Conservation (phyloP, 495 filamentous ascomycete genomes). For the Pyrenula massariospora region DNA sequence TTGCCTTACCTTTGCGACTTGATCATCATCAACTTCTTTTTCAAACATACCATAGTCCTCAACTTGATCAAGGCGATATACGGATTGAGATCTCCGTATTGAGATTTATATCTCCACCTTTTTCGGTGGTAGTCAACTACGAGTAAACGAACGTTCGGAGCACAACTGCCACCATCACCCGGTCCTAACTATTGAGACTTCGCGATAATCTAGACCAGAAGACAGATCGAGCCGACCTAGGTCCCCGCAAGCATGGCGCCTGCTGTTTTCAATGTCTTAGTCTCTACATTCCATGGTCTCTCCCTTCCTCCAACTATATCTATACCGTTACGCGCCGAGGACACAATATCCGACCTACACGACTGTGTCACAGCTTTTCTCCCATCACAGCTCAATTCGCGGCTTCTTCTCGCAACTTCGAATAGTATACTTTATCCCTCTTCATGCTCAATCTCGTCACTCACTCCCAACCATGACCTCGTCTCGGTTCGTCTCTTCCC, state of each 20-base stretch:
- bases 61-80: no score
- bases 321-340: constrained; percentile 51
- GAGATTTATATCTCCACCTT: no score
- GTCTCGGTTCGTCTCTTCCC: constrained; percentile 70
- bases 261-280: constrained; percentile 59
- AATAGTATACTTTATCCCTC: constrained; percentile 52
- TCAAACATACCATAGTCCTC: no score
- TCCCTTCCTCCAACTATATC: constrained; percentile 67
- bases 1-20: no score
- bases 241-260: constrained; percentile 19
- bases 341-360: constrained; percentile 55
- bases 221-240: background rate
- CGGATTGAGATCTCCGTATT: no score
- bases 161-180: no score
- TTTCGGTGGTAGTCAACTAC: no score
- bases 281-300: constrained; percentile 74
- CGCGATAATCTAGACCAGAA: background rate
- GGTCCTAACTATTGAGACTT: no score
- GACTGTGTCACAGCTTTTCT: constrained; percentile 50
- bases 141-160: no score
- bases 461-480: constrained; percentile 42
- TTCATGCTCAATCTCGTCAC: constrained; percentile 18
- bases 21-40: no score
- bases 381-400: constrained; percentile 38
- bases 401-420: constrained; percentile 67